These are phyloP conservation scores for Penicillium sp. DNA, from an alignment of 2,329 filamentous ascomycete species.

Conservation along the genomic window DNA sequence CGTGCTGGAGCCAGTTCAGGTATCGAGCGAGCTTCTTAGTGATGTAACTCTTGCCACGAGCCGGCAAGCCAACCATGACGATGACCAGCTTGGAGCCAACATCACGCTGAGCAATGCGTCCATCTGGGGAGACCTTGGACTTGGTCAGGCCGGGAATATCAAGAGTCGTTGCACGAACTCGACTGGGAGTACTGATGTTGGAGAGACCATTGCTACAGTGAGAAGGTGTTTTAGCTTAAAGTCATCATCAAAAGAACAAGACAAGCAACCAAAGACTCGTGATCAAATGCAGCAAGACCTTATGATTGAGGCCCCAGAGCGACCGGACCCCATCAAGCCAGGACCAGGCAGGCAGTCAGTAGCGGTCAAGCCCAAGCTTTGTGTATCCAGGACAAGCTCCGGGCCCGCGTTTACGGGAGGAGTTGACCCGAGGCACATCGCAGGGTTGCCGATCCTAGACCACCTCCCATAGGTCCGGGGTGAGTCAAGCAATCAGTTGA, in stretches of 20 bases:
- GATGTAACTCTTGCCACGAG: constrained; percentile 96
- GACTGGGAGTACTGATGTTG: constrained; percentile 66
- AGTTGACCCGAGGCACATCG: constrained; percentile 12
- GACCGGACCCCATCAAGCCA: neutral
- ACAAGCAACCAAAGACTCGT: neutral
- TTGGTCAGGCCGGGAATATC: constrained; percentile 96
- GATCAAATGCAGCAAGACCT: constrained; percentile 4
- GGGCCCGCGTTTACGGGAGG: constrained; percentile 5
- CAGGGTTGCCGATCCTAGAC: constrained; percentile 8
- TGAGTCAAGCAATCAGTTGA: neutral
- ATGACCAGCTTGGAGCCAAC: constrained; percentile 96
- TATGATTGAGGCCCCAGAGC: neutral
- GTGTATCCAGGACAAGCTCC: constrained; percentile 1
- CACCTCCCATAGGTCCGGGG: constrained; percentile 14
- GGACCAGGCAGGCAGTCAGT: neutral
- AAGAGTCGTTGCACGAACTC: constrained; percentile 85
- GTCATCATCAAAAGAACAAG: neutral
- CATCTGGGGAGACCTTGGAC: constrained; percentile 93
- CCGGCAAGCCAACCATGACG: constrained; percentile 95
- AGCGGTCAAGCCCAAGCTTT: constrained; percentile 3
- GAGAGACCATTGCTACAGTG: constrained; percentile 24
- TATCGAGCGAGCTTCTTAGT: constrained; percentile 97
- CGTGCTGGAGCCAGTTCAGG: constrained; percentile 95
- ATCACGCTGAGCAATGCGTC: constrained; percentile 88
- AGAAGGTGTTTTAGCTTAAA: constrained; percentile 8